Evolutionary conservation across 2,329 filamentous ascomycete species (phyloP).

Genomic region (Aschersonia sp.): DNA sequence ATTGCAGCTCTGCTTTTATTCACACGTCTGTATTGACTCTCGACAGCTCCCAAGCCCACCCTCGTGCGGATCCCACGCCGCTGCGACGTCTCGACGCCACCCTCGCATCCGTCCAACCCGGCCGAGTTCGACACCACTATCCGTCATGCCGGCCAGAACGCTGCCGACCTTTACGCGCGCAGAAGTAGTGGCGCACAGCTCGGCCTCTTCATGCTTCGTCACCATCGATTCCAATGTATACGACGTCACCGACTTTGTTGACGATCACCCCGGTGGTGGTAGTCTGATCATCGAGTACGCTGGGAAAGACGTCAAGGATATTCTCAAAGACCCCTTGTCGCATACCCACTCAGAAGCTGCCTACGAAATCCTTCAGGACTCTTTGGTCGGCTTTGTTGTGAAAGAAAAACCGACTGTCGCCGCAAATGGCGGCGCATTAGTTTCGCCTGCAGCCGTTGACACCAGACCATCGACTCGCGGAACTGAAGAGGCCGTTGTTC

Average conservation of each 20-base stretch:
- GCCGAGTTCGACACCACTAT: background rate
- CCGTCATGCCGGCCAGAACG: slow-evolving; percentile 60
- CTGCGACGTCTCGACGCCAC: too few species aligned
- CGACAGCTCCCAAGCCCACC: too few species aligned
- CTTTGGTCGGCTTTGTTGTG: slow-evolving; percentile 66
- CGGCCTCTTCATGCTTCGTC: slow-evolving; percentile 77
- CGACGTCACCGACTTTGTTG: slow-evolving; percentile 84
- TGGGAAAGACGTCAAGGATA: slow-evolving; percentile 71
- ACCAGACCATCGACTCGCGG: slow-evolving; percentile 2
- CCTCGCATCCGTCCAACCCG: background rate
- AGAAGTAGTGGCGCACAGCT: slow-evolving; percentile 73
- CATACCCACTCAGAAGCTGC: slow-evolving; percentile 82
- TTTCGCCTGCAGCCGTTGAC: background rate
- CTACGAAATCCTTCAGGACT: slow-evolving; percentile 91
- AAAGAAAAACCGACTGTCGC: slow-evolving; percentile 32
- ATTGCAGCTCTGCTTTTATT: background rate
- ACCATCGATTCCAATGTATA: slow-evolving; percentile 83
- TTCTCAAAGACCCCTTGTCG: slow-evolving; percentile 70
- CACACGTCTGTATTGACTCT: too few species aligned
- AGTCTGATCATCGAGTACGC: slow-evolving; percentile 83
- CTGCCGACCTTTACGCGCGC: slow-evolving; percentile 71
- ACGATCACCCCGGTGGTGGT: slow-evolving; percentile 80
- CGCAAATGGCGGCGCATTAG: background rate
- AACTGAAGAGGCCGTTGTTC: slow-evolving; percentile 19
- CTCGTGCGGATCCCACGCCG: too few species aligned